A percentile compares a stretch with the other conserved stretches of the same genome.
Evolutionary conservation across 2,329 filamentous ascomycete species (phyloP).

Genomic region (Alternaria hordeiaustralica): DNA sequence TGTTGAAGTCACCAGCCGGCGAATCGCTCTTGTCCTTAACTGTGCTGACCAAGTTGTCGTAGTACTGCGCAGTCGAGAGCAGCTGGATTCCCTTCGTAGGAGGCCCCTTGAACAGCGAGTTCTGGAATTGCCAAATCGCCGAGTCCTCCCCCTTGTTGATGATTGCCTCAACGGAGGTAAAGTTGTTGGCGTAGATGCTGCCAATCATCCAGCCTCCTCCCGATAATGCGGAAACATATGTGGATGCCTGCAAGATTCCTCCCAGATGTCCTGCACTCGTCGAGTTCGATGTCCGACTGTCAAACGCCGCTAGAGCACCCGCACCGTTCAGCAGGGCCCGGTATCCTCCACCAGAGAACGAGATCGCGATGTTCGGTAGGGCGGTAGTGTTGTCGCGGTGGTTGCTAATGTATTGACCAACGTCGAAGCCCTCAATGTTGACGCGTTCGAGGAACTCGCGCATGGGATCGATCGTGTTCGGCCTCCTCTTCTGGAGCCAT

Average conservation of each 20-base stretch:
- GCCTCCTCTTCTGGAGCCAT: constrained; percentile 76
- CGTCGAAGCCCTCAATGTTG: constrained; percentile 80
- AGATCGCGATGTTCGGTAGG: constrained; percentile 75
- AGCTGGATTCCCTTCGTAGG: constrained; percentile 58
- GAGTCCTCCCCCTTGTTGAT: constrained; percentile 54
- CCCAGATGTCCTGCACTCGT: constrained; percentile 73
- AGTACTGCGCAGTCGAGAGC: constrained; percentile 67
- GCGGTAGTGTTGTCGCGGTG: constrained; percentile 62
- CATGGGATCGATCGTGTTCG: constrained; percentile 78
- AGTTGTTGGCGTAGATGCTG: constrained; percentile 80
- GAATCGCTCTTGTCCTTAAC: constrained; percentile 69
- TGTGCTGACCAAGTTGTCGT: constrained; percentile 62
- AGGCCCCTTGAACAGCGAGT: constrained; percentile 67
- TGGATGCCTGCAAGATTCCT: constrained; percentile 79
- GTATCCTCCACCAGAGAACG: constrained; percentile 84
- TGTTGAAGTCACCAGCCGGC: constrained; percentile 63
- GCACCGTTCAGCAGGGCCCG: constrained; percentile 85
- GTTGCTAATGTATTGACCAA: constrained; percentile 71
- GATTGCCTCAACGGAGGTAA: constrained; percentile 69
- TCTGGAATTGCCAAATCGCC: constrained; percentile 67
- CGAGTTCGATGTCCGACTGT: constrained; percentile 70
- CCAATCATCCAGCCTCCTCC: constrained; percentile 86
- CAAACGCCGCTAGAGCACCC: constrained; percentile 79
- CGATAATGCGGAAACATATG: constrained; percentile 81
- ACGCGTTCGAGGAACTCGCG: constrained; percentile 73